A percentile compares a stretch with the other conserved stretches of the same genome.
Conservation (phyloP, 2,329 filamentous ascomycete species). For the Xylaria hypoxylon region DNA sequence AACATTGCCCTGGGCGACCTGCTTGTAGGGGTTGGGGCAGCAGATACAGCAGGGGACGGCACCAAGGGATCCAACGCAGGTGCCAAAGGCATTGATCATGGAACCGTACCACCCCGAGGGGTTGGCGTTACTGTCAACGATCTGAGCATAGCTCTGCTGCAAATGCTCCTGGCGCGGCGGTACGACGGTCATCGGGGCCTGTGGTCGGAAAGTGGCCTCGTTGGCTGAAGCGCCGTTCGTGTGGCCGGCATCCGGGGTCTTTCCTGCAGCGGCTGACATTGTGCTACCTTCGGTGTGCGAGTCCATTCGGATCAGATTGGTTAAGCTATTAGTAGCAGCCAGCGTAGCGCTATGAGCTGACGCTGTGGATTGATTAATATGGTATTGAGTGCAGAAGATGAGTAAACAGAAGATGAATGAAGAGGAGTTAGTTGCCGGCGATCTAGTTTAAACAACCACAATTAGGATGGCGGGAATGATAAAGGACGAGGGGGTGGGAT, state of each 20-base stretch:
- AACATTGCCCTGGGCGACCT: conserved; percentile 91
- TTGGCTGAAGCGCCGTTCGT: conserved; percentile 30
- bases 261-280: conserved; percentile 29
- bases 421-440: neutral
- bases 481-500: conserved; percentile 7
- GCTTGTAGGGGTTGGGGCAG: conserved; percentile 97
- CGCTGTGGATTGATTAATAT: neutral
- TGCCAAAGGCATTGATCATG: conserved; percentile 82
- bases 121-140: conserved; percentile 73
- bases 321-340: conserved; percentile 27
- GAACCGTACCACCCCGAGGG: conserved; percentile 88
- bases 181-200: conserved; percentile 75
- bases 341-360: conserved; percentile 15
- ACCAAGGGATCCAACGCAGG: conserved; percentile 79
- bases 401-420: neutral
- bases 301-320: conserved; percentile 36
- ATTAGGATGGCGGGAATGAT: neutral
- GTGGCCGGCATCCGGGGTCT: conserved; percentile 25
- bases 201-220: conserved; percentile 59
- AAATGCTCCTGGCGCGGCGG: conserved; percentile 86
- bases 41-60: conserved; percentile 91
- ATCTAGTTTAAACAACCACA: neutral
- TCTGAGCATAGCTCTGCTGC: conserved; percentile 80
- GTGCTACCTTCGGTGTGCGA: conserved; percentile 37
- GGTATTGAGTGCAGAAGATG: neutral